Evolutionary conservation across 805 yeast genomes (phyloP).

Genomic region (Saturnispora sanitii): DNA sequence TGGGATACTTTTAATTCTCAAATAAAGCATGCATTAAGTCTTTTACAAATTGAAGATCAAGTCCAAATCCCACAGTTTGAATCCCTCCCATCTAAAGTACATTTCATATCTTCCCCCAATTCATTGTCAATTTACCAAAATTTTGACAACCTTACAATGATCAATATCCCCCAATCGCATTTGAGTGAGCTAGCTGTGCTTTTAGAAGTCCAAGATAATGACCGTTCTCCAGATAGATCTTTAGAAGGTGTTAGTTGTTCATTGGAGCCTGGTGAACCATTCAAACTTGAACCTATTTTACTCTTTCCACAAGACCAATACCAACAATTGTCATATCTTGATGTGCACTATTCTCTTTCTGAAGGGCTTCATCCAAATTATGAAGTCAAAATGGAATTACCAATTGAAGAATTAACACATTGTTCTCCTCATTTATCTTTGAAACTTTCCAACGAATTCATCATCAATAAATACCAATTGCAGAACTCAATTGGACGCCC

Average conservation of each 20-base stretch:
- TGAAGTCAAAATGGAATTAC: constrained; percentile 7
- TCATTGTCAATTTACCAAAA: background rate
- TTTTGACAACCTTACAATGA: background rate
- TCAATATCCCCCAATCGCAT: background rate
- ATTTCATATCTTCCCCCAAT: constrained; percentile 3
- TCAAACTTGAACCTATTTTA: constrained; percentile 18
- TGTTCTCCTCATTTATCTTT: constrained; percentile 7
- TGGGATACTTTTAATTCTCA: too few species aligned
- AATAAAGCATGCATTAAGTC: background rate
- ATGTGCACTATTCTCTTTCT: too few species aligned
- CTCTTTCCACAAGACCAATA: too few species aligned
- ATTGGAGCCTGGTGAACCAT: constrained; percentile 5
- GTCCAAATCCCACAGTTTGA: background rate
- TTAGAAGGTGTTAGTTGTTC: constrained; percentile 9
- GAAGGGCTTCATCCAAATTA: constrained; percentile 24
- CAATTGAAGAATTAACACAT: background rate
- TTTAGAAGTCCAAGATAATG: constrained; percentile 1
- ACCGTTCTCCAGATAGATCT: constrained; percentile 6
- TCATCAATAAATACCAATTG: constrained; percentile 24
- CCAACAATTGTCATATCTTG: too few species aligned
- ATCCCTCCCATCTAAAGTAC: background rate
- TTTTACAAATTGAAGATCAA: background rate
- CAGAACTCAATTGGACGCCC: constrained; percentile 4
- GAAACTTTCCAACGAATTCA: constrained; percentile 19
- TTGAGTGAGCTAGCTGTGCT: constrained; percentile 4